Evolutionary conservation across 768 basidiomycete species (phyloP).

Genomic region (Agaricus blazei): DNA sequence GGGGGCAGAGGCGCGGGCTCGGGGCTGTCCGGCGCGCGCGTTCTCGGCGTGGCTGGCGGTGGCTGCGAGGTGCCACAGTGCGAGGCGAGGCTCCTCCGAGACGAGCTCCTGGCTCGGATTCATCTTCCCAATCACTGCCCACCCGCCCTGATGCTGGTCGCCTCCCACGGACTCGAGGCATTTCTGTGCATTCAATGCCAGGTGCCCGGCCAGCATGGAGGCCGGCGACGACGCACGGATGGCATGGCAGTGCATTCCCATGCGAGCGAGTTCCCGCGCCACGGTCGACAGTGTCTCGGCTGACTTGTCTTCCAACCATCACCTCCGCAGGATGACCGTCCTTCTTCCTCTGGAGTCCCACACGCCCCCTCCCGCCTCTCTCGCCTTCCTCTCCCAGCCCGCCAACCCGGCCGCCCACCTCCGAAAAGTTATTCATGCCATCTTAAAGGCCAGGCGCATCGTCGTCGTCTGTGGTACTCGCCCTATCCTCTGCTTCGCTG

Average conservation of each 20-base stretch:
- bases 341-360: slow-evolving; percentile 54
- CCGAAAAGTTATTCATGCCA: slow-evolving; percentile 53
- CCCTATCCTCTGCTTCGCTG: slow-evolving; percentile 7
- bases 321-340: slow-evolving; percentile 45
- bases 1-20: no score
- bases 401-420: slow-evolving; percentile 42
- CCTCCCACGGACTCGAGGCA: no score
- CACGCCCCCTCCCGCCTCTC: slow-evolving; percentile 41
- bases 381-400: slow-evolving; percentile 51
- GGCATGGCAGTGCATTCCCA: background rate
- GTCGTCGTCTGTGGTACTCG: slow-evolving; percentile 83
- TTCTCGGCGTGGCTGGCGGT: no score
- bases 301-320: slow-evolving; percentile 5
- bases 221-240: background rate
- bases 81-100: no score
- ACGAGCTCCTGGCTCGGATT: no score
- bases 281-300: slow-evolving; percentile 8
- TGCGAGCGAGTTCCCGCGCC: slow-evolving; percentile 6
- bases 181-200: no score
- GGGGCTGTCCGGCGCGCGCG: no score
- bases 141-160: no score
- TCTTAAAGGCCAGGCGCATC: slow-evolving; percentile 75
- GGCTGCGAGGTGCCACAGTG: no score
- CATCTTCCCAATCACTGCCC: no score
- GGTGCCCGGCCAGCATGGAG: background rate